phyloP scores from a whole-genome alignment of 345 rosid genomes.

The Corymbia maculata region DNA sequence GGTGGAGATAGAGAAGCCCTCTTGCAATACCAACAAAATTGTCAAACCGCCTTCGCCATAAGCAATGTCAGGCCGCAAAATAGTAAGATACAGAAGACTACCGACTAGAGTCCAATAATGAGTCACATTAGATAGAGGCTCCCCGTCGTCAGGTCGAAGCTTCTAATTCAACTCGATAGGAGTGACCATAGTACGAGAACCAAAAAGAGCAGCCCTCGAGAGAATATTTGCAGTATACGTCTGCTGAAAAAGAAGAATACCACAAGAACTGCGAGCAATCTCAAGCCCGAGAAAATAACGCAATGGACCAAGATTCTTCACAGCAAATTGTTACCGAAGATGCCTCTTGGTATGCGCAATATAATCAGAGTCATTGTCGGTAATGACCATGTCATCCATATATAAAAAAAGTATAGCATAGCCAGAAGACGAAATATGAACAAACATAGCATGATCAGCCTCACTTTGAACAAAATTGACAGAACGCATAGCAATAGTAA shows the following conservation, averaged over 20 bases:
- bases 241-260: neutral
- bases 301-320: neutral
- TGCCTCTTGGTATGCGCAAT: neutral
- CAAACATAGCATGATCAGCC: neutral
- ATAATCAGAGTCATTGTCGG: too few species aligned
- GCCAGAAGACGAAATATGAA: neutral
- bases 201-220: too few species aligned
- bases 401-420: too few species aligned
- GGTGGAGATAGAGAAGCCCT: too few species aligned
- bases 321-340: fast-evolving
- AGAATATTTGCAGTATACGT: too few species aligned
- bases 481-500: fast-evolving
- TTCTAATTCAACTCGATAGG: too few species aligned
- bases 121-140: neutral
- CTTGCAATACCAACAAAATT: too few species aligned
- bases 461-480: neutral
- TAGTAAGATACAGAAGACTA: neutral
- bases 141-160: too few species aligned
- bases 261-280: too few species aligned
- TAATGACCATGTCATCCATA: neutral
- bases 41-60: too few species aligned
- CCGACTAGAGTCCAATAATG: neutral
- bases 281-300: neutral
- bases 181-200: too few species aligned
- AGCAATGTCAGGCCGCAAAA: neutral